Evolutionary conservation across 176 grass and related monocot genomes (phyloP).

Genomic region (Hyparrhenia diplandra): DNA sequence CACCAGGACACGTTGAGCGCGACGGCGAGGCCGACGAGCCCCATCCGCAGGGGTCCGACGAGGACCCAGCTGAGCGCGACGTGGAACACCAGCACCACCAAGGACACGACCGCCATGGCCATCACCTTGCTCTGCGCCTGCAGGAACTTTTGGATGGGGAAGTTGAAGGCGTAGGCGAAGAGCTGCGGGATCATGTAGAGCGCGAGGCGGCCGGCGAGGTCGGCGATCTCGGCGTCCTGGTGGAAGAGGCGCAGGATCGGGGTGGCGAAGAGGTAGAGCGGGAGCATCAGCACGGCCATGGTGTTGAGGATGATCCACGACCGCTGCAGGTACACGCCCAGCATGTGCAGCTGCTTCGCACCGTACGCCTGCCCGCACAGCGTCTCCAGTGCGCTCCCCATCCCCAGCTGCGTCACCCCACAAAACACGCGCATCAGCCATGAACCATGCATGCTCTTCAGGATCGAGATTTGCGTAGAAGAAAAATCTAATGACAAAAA

Average conservation of each 20-base stretch:
- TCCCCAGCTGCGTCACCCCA: slow-evolving; percentile 49
- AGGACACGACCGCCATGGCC: slow-evolving; percentile 59
- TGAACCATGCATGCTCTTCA: no score
- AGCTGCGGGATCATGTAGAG: slow-evolving; percentile 75
- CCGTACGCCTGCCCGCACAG: slow-evolving; percentile 88
- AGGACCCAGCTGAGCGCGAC: slow-evolving; percentile 59
- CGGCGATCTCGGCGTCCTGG: slow-evolving; percentile 50
- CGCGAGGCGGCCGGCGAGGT: slow-evolving; percentile 39
- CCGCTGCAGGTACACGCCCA: slow-evolving; percentile 67
- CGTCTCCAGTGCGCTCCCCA: slow-evolving; percentile 93
- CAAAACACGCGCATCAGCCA: no score
- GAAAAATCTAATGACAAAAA: no score
- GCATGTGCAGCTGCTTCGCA: slow-evolving; percentile 38
- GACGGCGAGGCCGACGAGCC: slow-evolving; percentile 55
- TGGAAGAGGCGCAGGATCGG: slow-evolving; percentile 49
- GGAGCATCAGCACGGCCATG: neutral
- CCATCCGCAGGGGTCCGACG: slow-evolving; percentile 45
- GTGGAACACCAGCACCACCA: slow-evolving; percentile 43
- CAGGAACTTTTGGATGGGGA: slow-evolving; percentile 78
- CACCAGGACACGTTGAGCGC: slow-evolving; percentile 81
- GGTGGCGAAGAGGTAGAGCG: neutral
- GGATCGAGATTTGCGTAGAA: no score
- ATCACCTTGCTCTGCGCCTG: slow-evolving; percentile 71
- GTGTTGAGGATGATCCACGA: slow-evolving; percentile 43
- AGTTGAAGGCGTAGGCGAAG: slow-evolving; percentile 63